Percentiles rank a stretch among this genome's conserved stretches.
These are phyloP conservation scores for Coprinopsis sp. DNA, from an alignment of 768 basidiomycete genomes.

Conservation along the genomic window DNA sequence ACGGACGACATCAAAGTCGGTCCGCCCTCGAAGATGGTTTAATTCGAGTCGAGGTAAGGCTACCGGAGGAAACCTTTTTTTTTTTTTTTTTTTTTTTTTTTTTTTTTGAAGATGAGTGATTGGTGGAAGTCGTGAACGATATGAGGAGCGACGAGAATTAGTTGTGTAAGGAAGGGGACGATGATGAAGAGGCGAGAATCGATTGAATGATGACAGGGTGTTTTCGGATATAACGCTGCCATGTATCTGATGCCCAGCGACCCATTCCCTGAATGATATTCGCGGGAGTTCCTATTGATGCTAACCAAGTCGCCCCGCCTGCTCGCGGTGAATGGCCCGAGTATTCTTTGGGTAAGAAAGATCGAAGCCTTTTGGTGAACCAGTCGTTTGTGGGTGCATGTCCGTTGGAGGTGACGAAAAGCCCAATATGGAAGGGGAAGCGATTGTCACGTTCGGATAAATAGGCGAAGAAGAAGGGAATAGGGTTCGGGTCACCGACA, in stretches of 20 bases:
- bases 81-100: no score
- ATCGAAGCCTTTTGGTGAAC: constrained; percentile 26
- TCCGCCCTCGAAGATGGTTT: no score
- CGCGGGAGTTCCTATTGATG: constrained; percentile 23
- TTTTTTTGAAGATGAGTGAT: no score
- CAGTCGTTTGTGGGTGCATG: constrained; percentile 28
- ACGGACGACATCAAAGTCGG: no score
- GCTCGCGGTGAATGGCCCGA: constrained; percentile 35
- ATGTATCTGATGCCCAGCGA: constrained; percentile 35
- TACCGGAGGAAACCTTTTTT: no score
- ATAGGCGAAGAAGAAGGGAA: constrained; percentile 17
- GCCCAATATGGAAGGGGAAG: constrained; percentile 22
- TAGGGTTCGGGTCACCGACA: constrained; percentile 10
- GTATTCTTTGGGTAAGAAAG: constrained; percentile 17
- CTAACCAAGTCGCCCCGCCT: constrained; percentile 38
- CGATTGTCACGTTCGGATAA: constrained; percentile 19
- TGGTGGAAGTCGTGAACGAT: no score
- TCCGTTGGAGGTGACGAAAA: constrained; percentile 30
- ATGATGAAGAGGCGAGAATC: no score
- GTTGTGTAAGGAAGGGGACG: no score
- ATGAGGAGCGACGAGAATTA: no score
- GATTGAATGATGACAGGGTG: constrained; percentile 30
- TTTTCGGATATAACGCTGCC: constrained; percentile 35
- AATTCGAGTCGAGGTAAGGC: no score
- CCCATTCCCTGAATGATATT: constrained; percentile 32